Evolutionary conservation across 345 rosid species (phyloP).

Genomic region (Brassica cretica): DNA sequence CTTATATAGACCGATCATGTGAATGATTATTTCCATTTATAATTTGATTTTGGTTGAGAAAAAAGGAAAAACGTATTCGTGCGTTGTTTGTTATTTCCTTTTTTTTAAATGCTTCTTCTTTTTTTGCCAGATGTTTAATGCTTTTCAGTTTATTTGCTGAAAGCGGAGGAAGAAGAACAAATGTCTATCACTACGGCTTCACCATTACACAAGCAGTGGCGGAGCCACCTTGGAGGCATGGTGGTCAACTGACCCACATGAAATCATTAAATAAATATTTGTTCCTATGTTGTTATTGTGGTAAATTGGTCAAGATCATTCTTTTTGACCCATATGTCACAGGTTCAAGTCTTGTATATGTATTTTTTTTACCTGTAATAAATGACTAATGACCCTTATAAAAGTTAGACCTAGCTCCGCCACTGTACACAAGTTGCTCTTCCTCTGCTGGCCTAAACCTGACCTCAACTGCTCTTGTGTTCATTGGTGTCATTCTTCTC

Average conservation of each 20-base stretch:
- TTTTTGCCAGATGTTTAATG: not conserved
- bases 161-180: slow-evolving; percentile 53
- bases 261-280: too few species aligned
- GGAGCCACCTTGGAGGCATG: too few species aligned
- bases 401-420: too few species aligned
- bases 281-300: too few species aligned
- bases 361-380: too few species aligned
- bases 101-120: not conserved
- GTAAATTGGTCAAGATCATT: too few species aligned
- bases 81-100: not conserved
- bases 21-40: not conserved
- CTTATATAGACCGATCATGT: not conserved
- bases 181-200: slow-evolving; percentile 80
- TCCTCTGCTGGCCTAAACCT: slow-evolving; percentile 74
- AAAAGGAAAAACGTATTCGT: not conserved
- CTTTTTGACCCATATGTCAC: too few species aligned
- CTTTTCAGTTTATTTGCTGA: not conserved
- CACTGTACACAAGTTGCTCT: slow-evolving; percentile 49
- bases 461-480: slow-evolving; percentile 60
- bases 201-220: slow-evolving; percentile 53
- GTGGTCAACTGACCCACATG: too few species aligned
- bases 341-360: too few species aligned
- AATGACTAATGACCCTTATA: too few species aligned
- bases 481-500: slow-evolving; percentile 73
- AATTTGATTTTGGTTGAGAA: not conserved